phyloP scores from a whole-genome alignment of 805 yeast genomes.

The Ogataea nakhonphanomensis region DNA sequence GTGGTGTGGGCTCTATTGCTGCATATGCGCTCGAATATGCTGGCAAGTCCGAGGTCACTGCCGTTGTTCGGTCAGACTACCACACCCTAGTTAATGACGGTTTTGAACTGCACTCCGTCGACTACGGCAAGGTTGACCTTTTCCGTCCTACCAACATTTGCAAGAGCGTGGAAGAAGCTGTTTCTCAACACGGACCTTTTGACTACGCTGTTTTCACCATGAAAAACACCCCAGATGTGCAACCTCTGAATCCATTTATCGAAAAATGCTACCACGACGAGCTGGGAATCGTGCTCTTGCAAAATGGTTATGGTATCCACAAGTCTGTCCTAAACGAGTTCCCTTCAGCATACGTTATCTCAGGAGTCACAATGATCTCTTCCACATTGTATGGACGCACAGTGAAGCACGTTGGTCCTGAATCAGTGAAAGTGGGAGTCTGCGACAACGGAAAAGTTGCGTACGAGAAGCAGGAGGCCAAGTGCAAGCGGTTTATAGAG shows the following conservation, averaged over 20 bases:
- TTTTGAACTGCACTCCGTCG: constrained; percentile 55
- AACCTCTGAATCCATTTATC: constrained; percentile 39
- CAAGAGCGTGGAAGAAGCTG: constrained; percentile 45
- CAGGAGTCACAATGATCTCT: constrained; percentile 40
- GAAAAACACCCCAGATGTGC: constrained; percentile 64
- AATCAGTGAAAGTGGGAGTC: constrained; percentile 34
- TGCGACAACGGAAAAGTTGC: constrained; percentile 33
- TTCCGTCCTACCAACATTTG: constrained; percentile 52
- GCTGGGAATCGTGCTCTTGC: constrained; percentile 36
- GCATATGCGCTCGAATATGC: constrained; percentile 57
- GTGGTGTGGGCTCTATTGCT: constrained; percentile 82
- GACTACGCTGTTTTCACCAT: constrained; percentile 62
- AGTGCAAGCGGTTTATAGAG: constrained; percentile 32
- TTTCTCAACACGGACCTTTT: constrained; percentile 34
- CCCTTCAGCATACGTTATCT: constrained; percentile 35
- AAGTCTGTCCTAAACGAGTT: constrained; percentile 31
- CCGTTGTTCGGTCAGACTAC: constrained; percentile 66
- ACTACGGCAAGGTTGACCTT: constrained; percentile 51
- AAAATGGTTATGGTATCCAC: constrained; percentile 41
- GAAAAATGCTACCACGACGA: constrained; percentile 27
- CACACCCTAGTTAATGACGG: constrained; percentile 50
- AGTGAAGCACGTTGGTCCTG: constrained; percentile 35
- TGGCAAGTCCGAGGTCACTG: constrained; percentile 50
- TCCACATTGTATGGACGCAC: constrained; percentile 30
- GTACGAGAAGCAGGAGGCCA: constrained; percentile 25